Evolutionary conservation across 805 yeast species (phyloP), one percentile per base, ranked within the genome.

Genomic region (Yamadazyma kitorensis): DNA sequence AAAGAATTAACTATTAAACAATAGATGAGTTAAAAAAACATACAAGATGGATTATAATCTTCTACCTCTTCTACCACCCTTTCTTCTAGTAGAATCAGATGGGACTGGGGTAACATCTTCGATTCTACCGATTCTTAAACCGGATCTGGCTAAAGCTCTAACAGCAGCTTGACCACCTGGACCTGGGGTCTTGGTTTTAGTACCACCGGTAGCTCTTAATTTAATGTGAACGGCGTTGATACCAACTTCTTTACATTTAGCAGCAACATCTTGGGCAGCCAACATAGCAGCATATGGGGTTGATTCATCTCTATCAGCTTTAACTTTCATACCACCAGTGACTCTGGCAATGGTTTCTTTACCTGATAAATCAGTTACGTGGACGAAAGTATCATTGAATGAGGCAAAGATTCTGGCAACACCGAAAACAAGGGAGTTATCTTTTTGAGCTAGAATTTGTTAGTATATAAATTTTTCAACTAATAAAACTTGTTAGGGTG

Each of bases 21-120:
- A 30, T 24, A 37, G 18, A 35, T 30, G 29, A n/a, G n/a, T n/a
- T n/a, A 29, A 34, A 22, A 36, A 27, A 26, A 30, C 27, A 33
- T 27, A 21, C 17, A 21, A 33, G 31, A 32, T 29, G 27, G 56
- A 56, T 75, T 74, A 86, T 76, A 89, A 84, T 86, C 99, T 88
- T 84, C 98, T 91, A 91, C 99, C 99, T 83, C 99, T 89, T 82
- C 98, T 93, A 86, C 99, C 99, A 87, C 98, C 98, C 95, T 93
- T 94, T 87, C 91, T 86, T 85, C 99, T 93, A 74, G 98, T 94
- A 64, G 98, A 89, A 76, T 93, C 99, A 58, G 98, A 93, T 74
- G 99, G 99, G 63, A 93, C 89, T 74, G 98, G 98, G 59, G 99
- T 93, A 57, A 93, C 98, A 74, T 93, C 99, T 81, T 94, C 99